phyloP scores from a whole-genome alignment of 208 protist species.

The Leishmania arabica region DNA sequence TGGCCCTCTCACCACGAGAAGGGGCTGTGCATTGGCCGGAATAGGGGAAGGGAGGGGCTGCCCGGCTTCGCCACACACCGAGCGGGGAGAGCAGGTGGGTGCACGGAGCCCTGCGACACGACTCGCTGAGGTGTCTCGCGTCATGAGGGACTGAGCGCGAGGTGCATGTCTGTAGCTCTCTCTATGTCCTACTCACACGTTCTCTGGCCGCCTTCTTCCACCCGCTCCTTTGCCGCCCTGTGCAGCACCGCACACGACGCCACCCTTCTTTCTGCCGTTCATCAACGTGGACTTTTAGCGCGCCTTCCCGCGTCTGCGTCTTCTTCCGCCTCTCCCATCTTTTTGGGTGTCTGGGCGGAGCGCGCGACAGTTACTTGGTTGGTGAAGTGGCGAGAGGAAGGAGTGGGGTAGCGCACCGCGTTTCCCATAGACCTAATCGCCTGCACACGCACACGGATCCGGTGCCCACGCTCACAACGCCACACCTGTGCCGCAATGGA shows the following conservation, averaged over 20 bases:
- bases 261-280: neutral
- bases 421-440: too few species aligned
- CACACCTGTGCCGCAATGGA: constrained; percentile 33
- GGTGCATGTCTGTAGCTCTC: neutral
- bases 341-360: neutral
- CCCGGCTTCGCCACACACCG: neutral
- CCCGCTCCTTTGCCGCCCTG: neutral
- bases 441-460: neutral
- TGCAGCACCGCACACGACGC: neutral
- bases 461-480: neutral
- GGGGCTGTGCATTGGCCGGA: neutral
- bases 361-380: neutral
- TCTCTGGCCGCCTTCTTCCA: neutral
- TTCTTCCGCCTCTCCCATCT: neutral
- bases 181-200: neutral
- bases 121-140: neutral
- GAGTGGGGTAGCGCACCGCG: neutral
- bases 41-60: neutral
- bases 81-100: neutral
- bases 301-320: neutral
- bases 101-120: neutral
- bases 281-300: neutral
- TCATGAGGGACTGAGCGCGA: neutral
- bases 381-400: neutral
- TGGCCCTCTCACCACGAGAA: neutral